Evolutionary conservation across 768 basidiomycete genomes (phyloP), one percentile per base, ranked within the genome.

Genomic region (Serendipita sp.): DNA sequence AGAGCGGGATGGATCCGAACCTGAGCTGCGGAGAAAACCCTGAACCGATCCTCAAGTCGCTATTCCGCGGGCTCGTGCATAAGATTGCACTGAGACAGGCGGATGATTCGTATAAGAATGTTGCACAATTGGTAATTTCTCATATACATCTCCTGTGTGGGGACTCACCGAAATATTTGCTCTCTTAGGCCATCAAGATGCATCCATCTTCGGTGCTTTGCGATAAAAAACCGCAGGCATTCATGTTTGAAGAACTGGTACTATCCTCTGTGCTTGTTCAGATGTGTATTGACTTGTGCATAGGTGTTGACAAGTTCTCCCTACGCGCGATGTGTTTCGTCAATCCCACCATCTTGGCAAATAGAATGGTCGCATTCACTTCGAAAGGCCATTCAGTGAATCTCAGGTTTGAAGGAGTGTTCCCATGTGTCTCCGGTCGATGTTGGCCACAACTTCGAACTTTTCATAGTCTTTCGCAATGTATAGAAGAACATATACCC

Each of bases 191-290:
- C 28, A 79, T 98, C 65, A 95, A 94, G 73, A 88, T 99, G 24
- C 92, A 98, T 71, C 96, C 95, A 0, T 82, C 88, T 35, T 97
- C 94, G 35, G 80, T 83, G 2, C 71, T 98, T 69, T 82, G 81
- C 69, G 86, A 88, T 68, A 91, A 88, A 71, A 90, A 89, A 72
- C 82, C 85, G 0, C 85, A 85, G 0, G 91, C 87, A 3, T 92
- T 99, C 67, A 80, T 99, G 44, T 99, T 89, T 72, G 88, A 95
- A 72, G 96, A 99, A 71, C 75, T 99, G 71, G 95, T 96, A 67
- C 70, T 86, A 77, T 2, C 51, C 18, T 11, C 51, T 37, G 30
- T 2, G 18, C 44, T 24, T 41, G 62, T 45, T 67, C 37, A 65
- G 32, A 58, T 46, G 60, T 34, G 48, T 13, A 47, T 3, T 58